phyloP scores from a whole-genome alignment of 805 yeast genomes.

The Metschnikowia picachoensis region DNA sequence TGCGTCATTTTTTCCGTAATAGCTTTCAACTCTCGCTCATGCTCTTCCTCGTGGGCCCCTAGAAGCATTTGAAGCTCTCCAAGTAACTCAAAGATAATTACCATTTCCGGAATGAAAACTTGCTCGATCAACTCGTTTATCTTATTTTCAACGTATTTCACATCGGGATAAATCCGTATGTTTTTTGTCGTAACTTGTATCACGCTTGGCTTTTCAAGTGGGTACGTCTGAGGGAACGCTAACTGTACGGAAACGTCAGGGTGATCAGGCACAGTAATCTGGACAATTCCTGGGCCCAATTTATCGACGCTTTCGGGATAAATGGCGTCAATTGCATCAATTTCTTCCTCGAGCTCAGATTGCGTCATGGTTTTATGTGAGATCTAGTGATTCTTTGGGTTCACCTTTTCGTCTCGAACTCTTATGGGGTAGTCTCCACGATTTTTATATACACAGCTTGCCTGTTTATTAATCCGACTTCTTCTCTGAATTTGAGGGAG shows the following conservation, averaged over 20 bases:
- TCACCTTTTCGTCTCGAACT: no score
- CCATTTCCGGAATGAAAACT: constrained; percentile 57
- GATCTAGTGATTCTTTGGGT: no score
- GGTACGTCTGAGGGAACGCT: constrained; percentile 70
- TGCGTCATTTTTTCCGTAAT: constrained; percentile 22
- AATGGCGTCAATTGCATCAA: constrained; percentile 81
- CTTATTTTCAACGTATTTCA: constrained; percentile 39
- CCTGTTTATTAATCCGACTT: no score
- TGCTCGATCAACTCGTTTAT: constrained; percentile 47
- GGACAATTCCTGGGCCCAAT: constrained; percentile 38
- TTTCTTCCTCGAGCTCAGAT: constrained; percentile 49
- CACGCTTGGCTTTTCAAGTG: constrained; percentile 58
- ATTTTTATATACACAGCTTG: no score
- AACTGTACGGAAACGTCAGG: constrained; percentile 58
- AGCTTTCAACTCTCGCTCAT: not conserved
- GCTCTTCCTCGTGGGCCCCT: constrained; percentile 24
- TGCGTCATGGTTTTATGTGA: constrained; percentile 2
- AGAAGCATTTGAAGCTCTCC: constrained; percentile 57
- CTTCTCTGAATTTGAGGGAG: no score
- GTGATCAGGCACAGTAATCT: constrained; percentile 58
- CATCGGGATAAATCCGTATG: constrained; percentile 36
- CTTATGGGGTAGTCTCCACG: no score
- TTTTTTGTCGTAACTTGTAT: constrained; percentile 48
- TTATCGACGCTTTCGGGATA: constrained; percentile 60
- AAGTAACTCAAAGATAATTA: constrained; percentile 75